A percentile compares a stretch with the other conserved stretches of the same genome.
These are phyloP conservation scores for Escallonia rubra DNA, from an alignment of 129 eudicot genomes.

Conservation along the genomic window DNA sequence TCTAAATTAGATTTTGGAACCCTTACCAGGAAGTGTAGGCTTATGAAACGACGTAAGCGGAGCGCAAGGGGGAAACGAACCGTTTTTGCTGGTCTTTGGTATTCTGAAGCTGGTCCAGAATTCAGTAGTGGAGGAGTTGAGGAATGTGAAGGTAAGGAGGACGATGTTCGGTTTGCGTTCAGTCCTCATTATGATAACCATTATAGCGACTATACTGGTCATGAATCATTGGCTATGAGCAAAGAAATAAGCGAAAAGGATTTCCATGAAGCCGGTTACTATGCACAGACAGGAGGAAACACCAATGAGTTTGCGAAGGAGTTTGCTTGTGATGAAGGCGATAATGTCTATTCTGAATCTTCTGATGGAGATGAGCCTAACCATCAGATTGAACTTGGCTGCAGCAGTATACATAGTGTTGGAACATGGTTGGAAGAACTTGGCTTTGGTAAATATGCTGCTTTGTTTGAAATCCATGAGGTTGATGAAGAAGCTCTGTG, in stretches of 20 bases:
- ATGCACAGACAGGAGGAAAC: slow-evolving; percentile 16
- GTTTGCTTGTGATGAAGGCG: not conserved
- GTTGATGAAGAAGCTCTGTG: slow-evolving; percentile 55
- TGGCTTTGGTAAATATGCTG: slow-evolving; percentile 43
- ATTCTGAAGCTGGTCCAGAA: not conserved
- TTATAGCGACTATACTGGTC: slow-evolving; percentile 14
- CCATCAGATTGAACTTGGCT: not conserved
- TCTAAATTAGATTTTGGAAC: slow-evolving; percentile 12
- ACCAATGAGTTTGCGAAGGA: slow-evolving; percentile 1
- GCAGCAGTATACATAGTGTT: slow-evolving; percentile 20
- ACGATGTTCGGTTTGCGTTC: not conserved
- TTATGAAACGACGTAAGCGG: slow-evolving; percentile 20
- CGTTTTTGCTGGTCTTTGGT: slow-evolving; percentile 23
- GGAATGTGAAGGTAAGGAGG: not conserved
- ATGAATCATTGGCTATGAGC: slow-evolving; percentile 26
- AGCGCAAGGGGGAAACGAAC: slow-evolving; percentile 30
- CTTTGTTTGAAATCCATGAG: slow-evolving; percentile 46
- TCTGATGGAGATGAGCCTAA: not conserved
- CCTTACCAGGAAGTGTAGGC: slow-evolving; percentile 8
- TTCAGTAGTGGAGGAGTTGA: not conserved
- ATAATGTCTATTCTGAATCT: slow-evolving; percentile 16
- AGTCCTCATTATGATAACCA: slow-evolving; percentile 10
- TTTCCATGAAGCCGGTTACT: slow-evolving; percentile 11
- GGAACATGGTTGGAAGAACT: slow-evolving; percentile 42
- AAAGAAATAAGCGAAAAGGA: slow-evolving; percentile 20